Percentiles rank a stretch among this genome's conserved stretches.
Evolutionary conservation across 129 eudicot genomes (phyloP).

Genomic region (Kitagawia praeruptora): DNA sequence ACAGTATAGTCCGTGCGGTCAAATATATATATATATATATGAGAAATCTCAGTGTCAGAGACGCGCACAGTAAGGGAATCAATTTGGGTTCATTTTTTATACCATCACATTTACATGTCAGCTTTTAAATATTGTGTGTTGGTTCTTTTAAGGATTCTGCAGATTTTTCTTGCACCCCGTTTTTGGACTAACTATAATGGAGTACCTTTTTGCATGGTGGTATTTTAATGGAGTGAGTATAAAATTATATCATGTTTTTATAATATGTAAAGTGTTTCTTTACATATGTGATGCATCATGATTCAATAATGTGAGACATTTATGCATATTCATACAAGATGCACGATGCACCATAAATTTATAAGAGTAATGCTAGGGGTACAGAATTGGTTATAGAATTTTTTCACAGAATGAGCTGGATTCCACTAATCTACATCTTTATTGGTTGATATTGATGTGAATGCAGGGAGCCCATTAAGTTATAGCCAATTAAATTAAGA

Average conservation of each 20-base stretch:
- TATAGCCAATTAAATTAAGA: too few species aligned
- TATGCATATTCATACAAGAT: not conserved
- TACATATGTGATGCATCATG: not conserved
- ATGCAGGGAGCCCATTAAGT: too few species aligned
- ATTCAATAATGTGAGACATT: not conserved
- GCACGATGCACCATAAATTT: too few species aligned
- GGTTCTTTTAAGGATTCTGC: constrained; percentile 14
- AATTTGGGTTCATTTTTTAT: not conserved
- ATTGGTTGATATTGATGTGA: too few species aligned
- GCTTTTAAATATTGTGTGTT: not conserved
- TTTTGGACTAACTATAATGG: not conserved
- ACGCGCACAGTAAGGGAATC: not conserved
- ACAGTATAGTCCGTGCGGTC: not conserved
- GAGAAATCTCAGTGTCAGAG: not conserved
- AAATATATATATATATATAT: not conserved
- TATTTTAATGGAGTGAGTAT: not conserved
- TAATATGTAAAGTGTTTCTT: not conserved
- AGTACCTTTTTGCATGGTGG: not conserved
- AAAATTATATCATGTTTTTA: not conserved
- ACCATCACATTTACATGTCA: not conserved
- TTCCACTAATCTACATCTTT: too few species aligned
- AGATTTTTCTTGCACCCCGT: constrained; percentile 10
- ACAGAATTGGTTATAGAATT: too few species aligned
- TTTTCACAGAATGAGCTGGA: too few species aligned
- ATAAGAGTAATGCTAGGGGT: too few species aligned